Conservation (phyloP, 2,329 filamentous ascomycete species). For the Chalara sp. region DNA sequence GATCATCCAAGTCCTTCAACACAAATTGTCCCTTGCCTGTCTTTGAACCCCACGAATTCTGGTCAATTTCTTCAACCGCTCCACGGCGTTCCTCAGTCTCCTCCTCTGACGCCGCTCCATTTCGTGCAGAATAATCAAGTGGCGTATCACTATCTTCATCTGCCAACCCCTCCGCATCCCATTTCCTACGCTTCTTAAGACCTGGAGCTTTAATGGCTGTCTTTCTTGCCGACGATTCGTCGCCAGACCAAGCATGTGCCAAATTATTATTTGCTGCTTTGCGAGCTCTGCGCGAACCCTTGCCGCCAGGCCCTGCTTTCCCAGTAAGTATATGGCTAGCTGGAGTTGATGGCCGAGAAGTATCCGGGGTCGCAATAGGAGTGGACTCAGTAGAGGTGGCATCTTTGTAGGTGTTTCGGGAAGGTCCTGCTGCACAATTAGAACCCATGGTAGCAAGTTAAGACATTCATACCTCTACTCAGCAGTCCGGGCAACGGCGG, state of each 20-base stretch:
- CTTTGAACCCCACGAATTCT: conserved; percentile 76
- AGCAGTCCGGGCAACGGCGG: conserved; percentile 36
- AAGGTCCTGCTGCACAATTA: conserved; percentile 13
- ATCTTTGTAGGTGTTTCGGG: conserved; percentile 23
- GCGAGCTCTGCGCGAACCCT: conserved; percentile 74
- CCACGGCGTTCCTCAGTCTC: conserved; percentile 44
- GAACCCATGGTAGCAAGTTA: not conserved
- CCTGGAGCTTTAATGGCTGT: conserved; percentile 41
- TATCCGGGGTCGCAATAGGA: conserved; percentile 63
- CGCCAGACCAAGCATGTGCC: conserved; percentile 70
- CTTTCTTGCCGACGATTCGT: conserved; percentile 61
- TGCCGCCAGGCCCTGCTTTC: conserved; percentile 67
- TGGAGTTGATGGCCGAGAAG: conserved; percentile 75
- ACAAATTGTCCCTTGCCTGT: conserved; percentile 89
- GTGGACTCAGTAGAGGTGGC: conserved; percentile 48
- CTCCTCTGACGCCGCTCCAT: conserved; percentile 46
- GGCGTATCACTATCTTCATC: conserved; percentile 72
- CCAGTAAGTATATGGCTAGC: conserved; percentile 61
- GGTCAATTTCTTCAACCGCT: conserved; percentile 66
- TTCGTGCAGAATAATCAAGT: conserved; percentile 80
- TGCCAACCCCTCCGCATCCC: conserved; percentile 83
- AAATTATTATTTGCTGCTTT: conserved; percentile 56
- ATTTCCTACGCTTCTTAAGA: conserved; percentile 80
- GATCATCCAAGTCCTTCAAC: conserved; percentile 85
- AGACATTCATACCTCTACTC: conserved; percentile 18